Evolutionary conservation across 2,329 filamentous ascomycete genomes (phyloP).

Genomic region (Eutypella sp.): DNA sequence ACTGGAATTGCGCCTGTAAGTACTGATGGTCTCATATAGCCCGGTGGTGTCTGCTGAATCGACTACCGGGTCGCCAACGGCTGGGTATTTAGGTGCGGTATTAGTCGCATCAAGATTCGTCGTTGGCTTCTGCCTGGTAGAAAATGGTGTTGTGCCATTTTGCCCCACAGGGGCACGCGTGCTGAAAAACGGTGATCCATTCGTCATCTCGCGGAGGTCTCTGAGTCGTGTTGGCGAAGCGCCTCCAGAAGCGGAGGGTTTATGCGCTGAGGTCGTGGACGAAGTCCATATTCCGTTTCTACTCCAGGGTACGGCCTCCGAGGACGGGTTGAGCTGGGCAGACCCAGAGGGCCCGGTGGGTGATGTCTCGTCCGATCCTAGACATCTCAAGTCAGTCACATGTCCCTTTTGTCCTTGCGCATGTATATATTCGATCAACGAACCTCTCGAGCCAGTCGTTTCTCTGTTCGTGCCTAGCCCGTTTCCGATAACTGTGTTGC

Average conservation of each 20-base stretch:
- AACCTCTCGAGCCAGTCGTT: conserved; percentile 44
- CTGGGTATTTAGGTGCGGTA: conserved; percentile 35
- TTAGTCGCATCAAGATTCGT: conserved; percentile 41
- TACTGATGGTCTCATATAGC: conserved; percentile 10
- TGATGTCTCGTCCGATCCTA: conserved; percentile 35
- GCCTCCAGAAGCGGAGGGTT: conserved; percentile 43
- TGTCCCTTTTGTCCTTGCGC: not conserved
- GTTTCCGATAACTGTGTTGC: conserved; percentile 38
- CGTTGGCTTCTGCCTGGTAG: conserved; percentile 30
- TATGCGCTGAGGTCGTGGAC: conserved; percentile 37
- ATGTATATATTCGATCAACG: conserved; percentile 16
- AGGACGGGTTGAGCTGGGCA: conserved; percentile 62
- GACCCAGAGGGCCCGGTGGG: conserved; percentile 60
- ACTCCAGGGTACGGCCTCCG: conserved; percentile 62
- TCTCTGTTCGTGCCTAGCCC: conserved; percentile 42
- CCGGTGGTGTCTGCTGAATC: conserved; percentile 15
- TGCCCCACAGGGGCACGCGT: conserved; percentile 44
- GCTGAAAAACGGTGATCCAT: conserved; percentile 39
- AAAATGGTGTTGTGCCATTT: conserved; percentile 24
- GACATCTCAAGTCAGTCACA: conserved; percentile 16
- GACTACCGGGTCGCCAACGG: conserved; percentile 20
- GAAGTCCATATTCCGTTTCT: conserved; percentile 55
- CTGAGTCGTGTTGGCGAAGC: conserved; percentile 56
- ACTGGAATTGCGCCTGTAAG: conserved; percentile 21
- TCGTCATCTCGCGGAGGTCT: conserved; percentile 42